Percentiles rank a stretch among this genome's conserved stretches.
These are phyloP conservation scores for Dictyophora rubrovolvata DNA, from an alignment of 768 basidiomycete species.

Conservation along the genomic window DNA sequence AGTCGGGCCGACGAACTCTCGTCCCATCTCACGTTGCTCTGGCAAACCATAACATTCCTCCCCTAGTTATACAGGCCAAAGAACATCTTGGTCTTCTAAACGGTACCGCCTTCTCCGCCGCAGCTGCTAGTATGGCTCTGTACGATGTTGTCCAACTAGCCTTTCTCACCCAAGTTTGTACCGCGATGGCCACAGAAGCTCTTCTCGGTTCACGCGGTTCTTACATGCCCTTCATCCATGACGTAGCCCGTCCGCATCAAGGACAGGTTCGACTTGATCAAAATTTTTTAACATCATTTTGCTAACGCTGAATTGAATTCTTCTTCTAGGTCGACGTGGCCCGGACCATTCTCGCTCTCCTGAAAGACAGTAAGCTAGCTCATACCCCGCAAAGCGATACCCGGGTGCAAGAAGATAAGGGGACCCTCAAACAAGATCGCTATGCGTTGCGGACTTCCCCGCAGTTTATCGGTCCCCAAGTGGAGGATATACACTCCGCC, in stretches of 20 bases:
- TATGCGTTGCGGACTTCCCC: conserved; percentile 14
- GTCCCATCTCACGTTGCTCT: conserved; percentile 13
- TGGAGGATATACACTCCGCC: conserved; percentile 19
- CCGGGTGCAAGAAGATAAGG: conserved; percentile 20
- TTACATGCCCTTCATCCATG: conserved; percentile 21
- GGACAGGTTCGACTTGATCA: conserved; percentile 44
- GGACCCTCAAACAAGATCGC: conserved; percentile 19
- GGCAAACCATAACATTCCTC: conserved; percentile 43
- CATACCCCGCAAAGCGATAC: conserved; percentile 17
- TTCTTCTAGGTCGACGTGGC: conserved; percentile 20
- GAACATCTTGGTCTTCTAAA: conserved; percentile 25
- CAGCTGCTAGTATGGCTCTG: conserved; percentile 21
- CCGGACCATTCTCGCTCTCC: conserved; percentile 15
- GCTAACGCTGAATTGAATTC: conserved; percentile 15
- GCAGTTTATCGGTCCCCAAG: conserved; percentile 24
- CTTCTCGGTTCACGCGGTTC: conserved; percentile 19
- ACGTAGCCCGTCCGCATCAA: conserved; percentile 61
- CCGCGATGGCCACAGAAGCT: conserved; percentile 25
- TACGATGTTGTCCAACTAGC: conserved; percentile 19
- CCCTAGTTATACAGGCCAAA: conserved; percentile 24
- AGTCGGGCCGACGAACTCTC: conserved; percentile 20
- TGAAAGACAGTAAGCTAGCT: conserved; percentile 18
- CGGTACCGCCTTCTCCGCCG: conserved; percentile 20
- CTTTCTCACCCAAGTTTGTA: conserved; percentile 21
- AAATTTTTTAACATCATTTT: not conserved